Conservation (phyloP, 2,329 filamentous ascomycete genomes). For the Botrytis aclada region DNA sequence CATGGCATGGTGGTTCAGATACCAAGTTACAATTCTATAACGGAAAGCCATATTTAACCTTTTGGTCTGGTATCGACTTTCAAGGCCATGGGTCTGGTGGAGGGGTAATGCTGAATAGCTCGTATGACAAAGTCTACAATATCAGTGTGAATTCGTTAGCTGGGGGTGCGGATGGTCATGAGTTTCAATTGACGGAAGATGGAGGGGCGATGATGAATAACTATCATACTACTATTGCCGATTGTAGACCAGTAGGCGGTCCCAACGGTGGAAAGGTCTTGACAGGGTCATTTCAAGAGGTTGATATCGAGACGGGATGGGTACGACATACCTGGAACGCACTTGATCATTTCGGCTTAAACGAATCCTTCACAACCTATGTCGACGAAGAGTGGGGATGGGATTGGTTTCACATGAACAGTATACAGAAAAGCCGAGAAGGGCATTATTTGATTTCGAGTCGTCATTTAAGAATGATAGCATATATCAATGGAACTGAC, state of each 20-base stretch:
- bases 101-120: conserved; percentile 14
- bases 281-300: conserved; percentile 43
- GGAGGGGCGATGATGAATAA: conserved; percentile 15
- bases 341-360: conserved; percentile 38
- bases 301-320: conserved; percentile 49
- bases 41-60: conserved; percentile 10
- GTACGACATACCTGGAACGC: conserved; percentile 52
- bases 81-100: conserved; percentile 8
- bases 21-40: conserved; percentile 10
- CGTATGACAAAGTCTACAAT: conserved; percentile 5
- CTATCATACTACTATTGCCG: conserved; percentile 11
- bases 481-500: neutral
- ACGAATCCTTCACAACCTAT: conserved; percentile 23
- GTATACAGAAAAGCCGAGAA: conserved; percentile 26
- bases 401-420: conserved; percentile 38
- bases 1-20: conserved; percentile 10
- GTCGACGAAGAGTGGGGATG: conserved; percentile 25
- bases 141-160: neutral
- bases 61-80: conserved; percentile 14
- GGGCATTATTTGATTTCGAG: neutral
- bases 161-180: conserved; percentile 14
- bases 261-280: conserved; percentile 5
- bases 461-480: neutral
- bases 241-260: neutral
- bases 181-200: conserved; percentile 13